Conservation (phyloP, 352 stramenopile genomes). For the Phytophthora pistaciae region DNA sequence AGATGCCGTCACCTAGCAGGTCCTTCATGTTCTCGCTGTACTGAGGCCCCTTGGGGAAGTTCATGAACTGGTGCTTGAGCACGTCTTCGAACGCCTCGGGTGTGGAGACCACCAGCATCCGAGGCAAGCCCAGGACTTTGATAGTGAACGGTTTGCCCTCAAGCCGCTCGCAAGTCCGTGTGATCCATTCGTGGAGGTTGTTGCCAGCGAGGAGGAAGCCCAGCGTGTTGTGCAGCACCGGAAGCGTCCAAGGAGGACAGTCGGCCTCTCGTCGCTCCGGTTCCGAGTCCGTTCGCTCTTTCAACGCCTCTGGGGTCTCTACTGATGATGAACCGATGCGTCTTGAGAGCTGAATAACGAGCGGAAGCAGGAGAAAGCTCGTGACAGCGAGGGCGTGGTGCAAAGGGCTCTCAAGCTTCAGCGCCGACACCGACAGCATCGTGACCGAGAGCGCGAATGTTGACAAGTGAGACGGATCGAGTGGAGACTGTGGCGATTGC, state of each 20-base stretch:
- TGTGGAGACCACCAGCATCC: conserved; percentile 32
- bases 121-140: conserved; percentile 38
- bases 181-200: conserved; percentile 29
- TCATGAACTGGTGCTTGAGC: conserved; percentile 69
- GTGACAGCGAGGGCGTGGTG: conserved; percentile 12
- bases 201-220: conserved; percentile 6
- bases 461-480: conserved; percentile 19
- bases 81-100: conserved; percentile 53
- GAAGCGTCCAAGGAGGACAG: conserved; percentile 24
- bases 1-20: conserved; percentile 77
- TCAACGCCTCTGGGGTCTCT: background rate
- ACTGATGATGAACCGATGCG: background rate
- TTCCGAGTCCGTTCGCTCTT: conserved; percentile 9
- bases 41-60: conserved; percentile 68
- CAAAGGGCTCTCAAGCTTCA: conserved; percentile 20
- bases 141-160: conserved; percentile 51
- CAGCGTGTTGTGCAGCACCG: conserved; percentile 27
- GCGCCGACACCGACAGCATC: conserved; percentile 23
- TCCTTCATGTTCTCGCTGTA: conserved; percentile 46
- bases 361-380: conserved; percentile 26
- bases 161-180: conserved; percentile 12
- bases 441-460: background rate
- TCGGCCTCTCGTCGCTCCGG: conserved; percentile 14
- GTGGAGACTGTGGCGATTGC: conserved; percentile 15
- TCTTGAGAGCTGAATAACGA: conserved; percentile 22